Evolutionary conservation across 2,329 filamentous ascomycete species (phyloP), one percentile per base, ranked within the genome.

Genomic region (Blumeria hordei): DNA sequence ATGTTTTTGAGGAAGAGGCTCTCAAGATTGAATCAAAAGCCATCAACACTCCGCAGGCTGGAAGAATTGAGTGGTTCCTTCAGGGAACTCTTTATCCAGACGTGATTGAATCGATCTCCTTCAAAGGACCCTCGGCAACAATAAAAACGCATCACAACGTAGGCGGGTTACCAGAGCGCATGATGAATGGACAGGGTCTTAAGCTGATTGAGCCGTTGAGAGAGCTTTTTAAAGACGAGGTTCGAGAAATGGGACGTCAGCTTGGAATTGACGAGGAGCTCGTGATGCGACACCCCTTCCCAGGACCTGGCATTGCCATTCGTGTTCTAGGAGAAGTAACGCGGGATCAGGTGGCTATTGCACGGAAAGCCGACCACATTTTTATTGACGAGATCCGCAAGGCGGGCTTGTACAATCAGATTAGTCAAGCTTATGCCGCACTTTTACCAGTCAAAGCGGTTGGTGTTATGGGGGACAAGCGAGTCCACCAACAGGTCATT

Each of bases 201-300:
- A 80, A 83, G 68, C 72, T 86, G 37, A 84, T 92, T 58, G 85
- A 93, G 69, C 85, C 85, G 1, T 76, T 92, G 0, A 74, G 83
- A 45, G 80, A 85, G 64, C 72, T 92, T 34, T 90, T 88, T 75
- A 92, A 92, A 67, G 84, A 92, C 62, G 85, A 92, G 69, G 85
- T 87, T 32, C 74, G 83, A 57, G 69, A 74, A 54, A 69, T 88
- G 3, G 84, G 85, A 36, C 77, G 76, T 14, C 72, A 84, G 58
- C 72, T 88, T 3, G 79, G 80, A 32, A 85, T 88, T 57, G 74
- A 78, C 53, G 74, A 83, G 58, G 76, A 85, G n/a, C 77, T 90
- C 7, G 80, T 90, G 55, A 84, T 80, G 77, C 72, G 85, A 35
- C 84, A 88, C 64, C 83, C 83, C 28, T 88, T 87, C 73, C 82